A percentile compares a stretch with the other conserved stretches of the same genome.
phyloP scores from a whole-genome alignment of 2,329 filamentous ascomycete species.

The Epichloe gansuensis region DNA sequence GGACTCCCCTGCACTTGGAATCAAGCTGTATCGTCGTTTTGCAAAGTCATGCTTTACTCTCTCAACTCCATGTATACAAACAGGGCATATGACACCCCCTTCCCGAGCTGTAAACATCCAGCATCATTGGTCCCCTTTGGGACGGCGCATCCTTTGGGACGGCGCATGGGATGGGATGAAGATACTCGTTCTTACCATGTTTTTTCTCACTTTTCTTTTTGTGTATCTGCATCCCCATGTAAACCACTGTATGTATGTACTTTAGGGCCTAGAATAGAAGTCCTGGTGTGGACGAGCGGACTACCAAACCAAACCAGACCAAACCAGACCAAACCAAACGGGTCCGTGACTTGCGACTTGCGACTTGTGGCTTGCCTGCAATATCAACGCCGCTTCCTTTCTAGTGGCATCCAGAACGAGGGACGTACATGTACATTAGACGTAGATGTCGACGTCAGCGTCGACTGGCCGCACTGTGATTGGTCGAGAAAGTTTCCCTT shows the following conservation, averaged over 20 bases:
- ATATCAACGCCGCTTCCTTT: background rate
- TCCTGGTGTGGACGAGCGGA: background rate
- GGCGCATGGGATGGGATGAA: background rate
- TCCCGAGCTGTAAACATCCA: background rate
- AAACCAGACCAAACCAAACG: no score
- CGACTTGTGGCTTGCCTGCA: background rate
- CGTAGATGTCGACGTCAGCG: no score
- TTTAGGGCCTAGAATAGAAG: constrained; percentile 1
- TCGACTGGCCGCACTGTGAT: constrained; percentile 8
- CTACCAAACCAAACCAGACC: no score
- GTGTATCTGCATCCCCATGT: background rate
- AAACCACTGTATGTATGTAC: background rate
- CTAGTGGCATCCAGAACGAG: no score
- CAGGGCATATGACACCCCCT: background rate
- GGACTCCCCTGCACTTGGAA: background rate
- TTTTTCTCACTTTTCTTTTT: background rate
- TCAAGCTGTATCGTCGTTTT: background rate
- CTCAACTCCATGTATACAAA: constrained; percentile 3
- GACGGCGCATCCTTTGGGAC: background rate
- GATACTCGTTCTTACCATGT: background rate
- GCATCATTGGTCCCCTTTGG: background rate
- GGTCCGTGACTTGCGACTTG: background rate
- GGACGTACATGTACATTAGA: no score
- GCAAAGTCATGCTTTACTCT: background rate
- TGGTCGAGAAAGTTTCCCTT: constrained; percentile 20